Evolutionary conservation across 257 asterid genomes (phyloP).

Genomic region (Nicotiana paniculata): DNA sequence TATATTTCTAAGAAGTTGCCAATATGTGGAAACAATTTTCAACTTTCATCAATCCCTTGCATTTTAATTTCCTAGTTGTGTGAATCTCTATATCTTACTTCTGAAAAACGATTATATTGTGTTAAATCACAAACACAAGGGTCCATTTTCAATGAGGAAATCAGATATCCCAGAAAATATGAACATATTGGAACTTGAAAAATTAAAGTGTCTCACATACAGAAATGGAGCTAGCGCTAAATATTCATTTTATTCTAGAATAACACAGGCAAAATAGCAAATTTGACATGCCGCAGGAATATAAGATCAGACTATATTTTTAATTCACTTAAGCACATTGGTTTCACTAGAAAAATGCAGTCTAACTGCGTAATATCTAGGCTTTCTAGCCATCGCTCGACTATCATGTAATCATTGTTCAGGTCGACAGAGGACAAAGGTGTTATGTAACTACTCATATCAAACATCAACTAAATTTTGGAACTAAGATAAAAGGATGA

Average conservation of each 20-base stretch:
- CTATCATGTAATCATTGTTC: background rate
- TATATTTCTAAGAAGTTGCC: background rate
- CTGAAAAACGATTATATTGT: background rate
- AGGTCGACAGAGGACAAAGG: background rate
- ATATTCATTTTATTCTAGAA: background rate
- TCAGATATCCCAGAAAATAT: background rate
- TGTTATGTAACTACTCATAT: background rate
- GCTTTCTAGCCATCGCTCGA: background rate
- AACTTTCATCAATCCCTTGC: background rate
- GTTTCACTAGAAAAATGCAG: background rate
- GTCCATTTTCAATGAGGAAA: background rate
- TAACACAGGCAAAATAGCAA: background rate
- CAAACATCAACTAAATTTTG: background rate
- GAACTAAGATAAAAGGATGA: constrained; percentile 29
- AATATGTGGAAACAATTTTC: background rate
- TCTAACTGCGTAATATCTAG: background rate
- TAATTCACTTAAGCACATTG: background rate
- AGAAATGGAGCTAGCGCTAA: background rate
- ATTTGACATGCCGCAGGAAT: background rate
- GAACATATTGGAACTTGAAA: background rate
- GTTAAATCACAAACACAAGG: background rate
- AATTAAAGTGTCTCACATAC: background rate
- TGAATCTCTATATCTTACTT: background rate
- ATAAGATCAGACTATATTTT: background rate
- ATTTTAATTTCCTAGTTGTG: background rate